Conservation (phyloP, 2,329 filamentous ascomycete genomes). For the Penicillium polonicum region DNA sequence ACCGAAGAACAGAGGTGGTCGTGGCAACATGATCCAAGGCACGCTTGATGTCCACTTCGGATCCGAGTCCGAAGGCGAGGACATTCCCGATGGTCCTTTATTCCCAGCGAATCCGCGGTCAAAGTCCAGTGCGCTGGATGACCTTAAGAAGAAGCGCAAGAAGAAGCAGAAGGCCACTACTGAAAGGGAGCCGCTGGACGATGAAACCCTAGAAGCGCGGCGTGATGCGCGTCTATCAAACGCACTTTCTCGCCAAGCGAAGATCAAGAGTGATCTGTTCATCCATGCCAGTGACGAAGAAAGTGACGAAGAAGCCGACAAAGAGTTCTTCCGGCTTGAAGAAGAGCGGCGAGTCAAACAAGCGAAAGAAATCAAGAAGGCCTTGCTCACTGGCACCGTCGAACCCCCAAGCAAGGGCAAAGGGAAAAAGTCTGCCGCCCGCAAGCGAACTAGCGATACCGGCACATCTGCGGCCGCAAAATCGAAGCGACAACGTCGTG, state of each 20-base stretch:
- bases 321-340: slow-evolving; percentile 75
- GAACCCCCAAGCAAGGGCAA: slow-evolving; percentile 30
- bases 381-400: slow-evolving; percentile 44
- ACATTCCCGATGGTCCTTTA: slow-evolving; percentile 57
- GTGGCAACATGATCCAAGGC: slow-evolving; percentile 32
- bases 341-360: slow-evolving; percentile 62
- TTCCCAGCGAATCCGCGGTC: slow-evolving; percentile 60
- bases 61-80: slow-evolving; percentile 65
- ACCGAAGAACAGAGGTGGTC: slow-evolving; percentile 55
- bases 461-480: slow-evolving; percentile 23
- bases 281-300: slow-evolving; percentile 87
- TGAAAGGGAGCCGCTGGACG: slow-evolving; percentile 58
- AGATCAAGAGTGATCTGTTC: slow-evolving; percentile 81
- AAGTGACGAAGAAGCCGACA: slow-evolving; percentile 71
- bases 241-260: slow-evolving; percentile 72
- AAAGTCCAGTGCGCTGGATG: slow-evolving; percentile 54
- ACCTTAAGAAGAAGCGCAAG: slow-evolving; percentile 61
- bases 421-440: slow-evolving; percentile 28
- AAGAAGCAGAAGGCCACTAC: slow-evolving; percentile 51
- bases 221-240: slow-evolving; percentile 62
- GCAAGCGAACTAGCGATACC: slow-evolving; percentile 33
- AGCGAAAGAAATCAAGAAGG: slow-evolving; percentile 49
- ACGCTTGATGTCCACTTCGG: slow-evolving; percentile 62
- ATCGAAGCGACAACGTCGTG: slow-evolving; percentile 33
- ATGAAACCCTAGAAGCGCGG: slow-evolving; percentile 59